Conservation (phyloP, 2,329 filamentous ascomycete genomes). For the Chrysoporthe austroafricana region DNA sequence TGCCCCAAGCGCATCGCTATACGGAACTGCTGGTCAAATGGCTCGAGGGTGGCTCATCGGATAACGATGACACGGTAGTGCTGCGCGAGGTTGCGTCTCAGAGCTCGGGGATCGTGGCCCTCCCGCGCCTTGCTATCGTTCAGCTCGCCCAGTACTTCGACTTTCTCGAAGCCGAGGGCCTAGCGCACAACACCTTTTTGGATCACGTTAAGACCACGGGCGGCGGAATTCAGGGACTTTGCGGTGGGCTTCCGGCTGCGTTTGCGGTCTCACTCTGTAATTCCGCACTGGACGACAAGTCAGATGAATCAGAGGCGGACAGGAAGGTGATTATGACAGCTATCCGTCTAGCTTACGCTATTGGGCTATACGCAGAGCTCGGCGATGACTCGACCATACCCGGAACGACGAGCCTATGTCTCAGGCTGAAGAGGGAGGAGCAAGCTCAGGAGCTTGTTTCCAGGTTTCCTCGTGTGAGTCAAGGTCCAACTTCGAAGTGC, state of each 20-base stretch:
- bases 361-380: not conserved
- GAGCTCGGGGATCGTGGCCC: slow-evolving; percentile 5
- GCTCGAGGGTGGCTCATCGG: not conserved
- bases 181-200: not conserved
- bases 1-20: not conserved
- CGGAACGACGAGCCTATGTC: not conserved
- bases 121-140: not conserved
- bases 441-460: not conserved
- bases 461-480: not conserved
- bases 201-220: not conserved
- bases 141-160: slow-evolving; percentile 3
- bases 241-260: not conserved
- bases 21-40: not conserved
- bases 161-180: not conserved
- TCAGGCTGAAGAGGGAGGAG: not conserved
- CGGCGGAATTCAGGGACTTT: not conserved
- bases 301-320: not conserved
- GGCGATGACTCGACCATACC: not conserved
- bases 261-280: not conserved
- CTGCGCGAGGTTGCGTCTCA: not conserved
- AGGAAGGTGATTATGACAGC: not conserved
- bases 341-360: not conserved
- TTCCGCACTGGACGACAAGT: not conserved
- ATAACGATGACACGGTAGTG: not conserved
- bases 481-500: not conserved